Conservation (phyloP, 768 basidiomycete species). For the Amanita brunnescens region DNA sequence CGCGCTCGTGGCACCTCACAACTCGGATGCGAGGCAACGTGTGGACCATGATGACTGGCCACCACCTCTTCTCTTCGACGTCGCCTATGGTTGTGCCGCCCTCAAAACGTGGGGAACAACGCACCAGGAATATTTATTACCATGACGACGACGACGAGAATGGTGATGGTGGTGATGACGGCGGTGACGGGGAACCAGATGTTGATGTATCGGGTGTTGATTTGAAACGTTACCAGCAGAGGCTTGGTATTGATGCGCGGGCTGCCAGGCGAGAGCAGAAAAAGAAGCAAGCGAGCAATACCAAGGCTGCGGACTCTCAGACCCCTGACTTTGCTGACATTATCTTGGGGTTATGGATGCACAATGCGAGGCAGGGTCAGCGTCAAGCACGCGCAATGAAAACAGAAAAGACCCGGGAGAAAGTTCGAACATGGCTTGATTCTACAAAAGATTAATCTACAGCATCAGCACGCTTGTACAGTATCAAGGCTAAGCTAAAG, state of each 20-base stretch:
- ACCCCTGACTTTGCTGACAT: too few relatives aligned
- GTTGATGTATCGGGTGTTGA: neutral
- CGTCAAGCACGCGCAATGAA: conserved; percentile 11
- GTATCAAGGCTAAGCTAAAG: neutral
- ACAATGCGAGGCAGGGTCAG: conserved; percentile 13
- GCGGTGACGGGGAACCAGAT: neutral
- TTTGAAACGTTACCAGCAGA: neutral
- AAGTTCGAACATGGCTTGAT: conserved; percentile 13
- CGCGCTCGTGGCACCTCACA: conserved; percentile 10
- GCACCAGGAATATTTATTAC: conserved; percentile 12
- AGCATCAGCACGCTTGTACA: neutral
- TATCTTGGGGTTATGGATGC: too few relatives aligned
- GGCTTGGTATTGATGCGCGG: neutral
- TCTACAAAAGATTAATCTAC: conserved; percentile 4
- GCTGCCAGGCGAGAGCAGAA: neutral
- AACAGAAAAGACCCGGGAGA: conserved; percentile 12
- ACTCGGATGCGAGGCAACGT: conserved; percentile 12
- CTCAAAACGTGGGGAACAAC: conserved; percentile 13
- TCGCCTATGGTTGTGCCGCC: conserved; percentile 14
- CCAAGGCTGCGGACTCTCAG: too few relatives aligned
- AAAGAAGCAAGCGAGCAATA: too few relatives aligned
- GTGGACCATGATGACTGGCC: conserved; percentile 8
- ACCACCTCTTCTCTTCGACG: conserved; percentile 12
- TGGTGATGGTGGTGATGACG: neutral
- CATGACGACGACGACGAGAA: conserved; percentile 5